Evolutionary conservation across 441 rosid genomes (phyloP), one percentile per base, ranked within the genome.

Genomic region (Francoa sonchifolia): DNA sequence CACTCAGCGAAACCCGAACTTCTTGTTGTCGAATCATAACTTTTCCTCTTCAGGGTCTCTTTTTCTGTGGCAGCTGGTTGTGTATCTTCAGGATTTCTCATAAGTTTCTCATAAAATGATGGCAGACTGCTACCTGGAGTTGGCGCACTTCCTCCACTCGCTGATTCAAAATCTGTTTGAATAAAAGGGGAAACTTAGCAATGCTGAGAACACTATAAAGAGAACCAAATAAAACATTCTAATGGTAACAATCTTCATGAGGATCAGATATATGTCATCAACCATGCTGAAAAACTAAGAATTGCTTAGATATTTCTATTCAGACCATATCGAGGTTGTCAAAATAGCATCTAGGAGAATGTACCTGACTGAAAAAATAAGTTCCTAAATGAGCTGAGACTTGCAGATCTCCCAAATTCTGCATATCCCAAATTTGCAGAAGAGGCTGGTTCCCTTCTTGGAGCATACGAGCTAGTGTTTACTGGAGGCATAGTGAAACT

Each of bases 371-470:
- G 66, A 48, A 57, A 56, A 38, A 15, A 17, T 27, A 31, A 39
- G 40, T 44, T 32, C 25, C 28, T 19, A 20, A 55, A 46, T 33
- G 59, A 56, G 25, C 44, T 37, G 6, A 44, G 32, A 37, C 62
- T 51, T 42, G 63, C 58, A 47, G 32, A 54, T 8, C 67, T n/a
- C n/a, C n/a, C n/a, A n/a, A n/a, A n/a, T n/a, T n/a, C 62, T 23
- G 42, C 47, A 12, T 35, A 16, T 56, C 44, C 55, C 42, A 9
- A 22, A 36, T 25, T 41, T 18, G 44, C 20, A 19, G 22, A 22
- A 21, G 44, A 19, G 29, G 29, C 38, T 4, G 13, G 37, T 22
- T 29, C 30, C 29, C 39, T 57, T 13, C 47, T 54, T 19, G 32
- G 12, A 9, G 47, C 14, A 25, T 21, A 20, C 42, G 42, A 39